These are phyloP conservation scores for Orbilia javanica DNA, from an alignment of 2,329 filamentous ascomycete species.

Conservation along the genomic window DNA sequence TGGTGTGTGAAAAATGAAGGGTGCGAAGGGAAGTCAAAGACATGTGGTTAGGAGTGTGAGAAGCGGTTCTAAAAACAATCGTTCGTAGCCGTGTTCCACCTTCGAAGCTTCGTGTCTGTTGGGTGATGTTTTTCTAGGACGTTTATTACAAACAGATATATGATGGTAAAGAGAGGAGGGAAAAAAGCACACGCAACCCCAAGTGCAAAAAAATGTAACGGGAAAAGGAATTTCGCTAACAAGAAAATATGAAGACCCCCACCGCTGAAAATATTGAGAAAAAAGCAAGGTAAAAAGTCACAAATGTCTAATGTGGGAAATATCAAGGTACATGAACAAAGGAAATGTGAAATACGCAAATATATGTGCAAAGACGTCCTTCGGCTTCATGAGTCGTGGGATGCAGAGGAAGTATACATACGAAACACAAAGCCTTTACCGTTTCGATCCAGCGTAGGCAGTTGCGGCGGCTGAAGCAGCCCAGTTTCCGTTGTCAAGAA, in stretches of 20 bases:
- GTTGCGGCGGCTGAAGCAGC: slow-evolving; percentile 81
- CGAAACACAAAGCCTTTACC: slow-evolving; percentile 66
- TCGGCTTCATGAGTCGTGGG: slow-evolving; percentile 22
- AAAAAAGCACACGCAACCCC: slow-evolving; percentile 31
- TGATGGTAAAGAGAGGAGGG: slow-evolving; percentile 33
- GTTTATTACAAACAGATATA: slow-evolving; percentile 56
- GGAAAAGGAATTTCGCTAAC: slow-evolving; percentile 34
- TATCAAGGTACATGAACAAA: slow-evolving; percentile 44
- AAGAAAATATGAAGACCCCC: slow-evolving; percentile 37
- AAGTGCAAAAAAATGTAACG: slow-evolving; percentile 31
- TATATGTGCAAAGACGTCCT: slow-evolving; percentile 28
- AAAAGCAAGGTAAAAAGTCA: slow-evolving; percentile 14
- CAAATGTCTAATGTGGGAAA: slow-evolving; percentile 45
- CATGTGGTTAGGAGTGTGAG: slow-evolving; percentile 33
- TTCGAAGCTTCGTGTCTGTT: slow-evolving; percentile 56
- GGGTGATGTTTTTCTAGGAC: slow-evolving; percentile 42
- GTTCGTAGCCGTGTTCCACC: slow-evolving; percentile 41
- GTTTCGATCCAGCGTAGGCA: slow-evolving; percentile 71
- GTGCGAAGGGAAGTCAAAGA: slow-evolving; percentile 23
- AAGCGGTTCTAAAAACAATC: slow-evolving; percentile 48
- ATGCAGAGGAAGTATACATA: slow-evolving; percentile 17
- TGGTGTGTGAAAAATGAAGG: slow-evolving; percentile 20
- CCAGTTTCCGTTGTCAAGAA: slow-evolving; percentile 95
- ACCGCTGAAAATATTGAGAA: slow-evolving; percentile 36
- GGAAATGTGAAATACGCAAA: slow-evolving; percentile 36